Evolutionary conservation across 2,329 filamentous ascomycete genomes (phyloP).

Genomic region (Samsoniella hepiali): DNA sequence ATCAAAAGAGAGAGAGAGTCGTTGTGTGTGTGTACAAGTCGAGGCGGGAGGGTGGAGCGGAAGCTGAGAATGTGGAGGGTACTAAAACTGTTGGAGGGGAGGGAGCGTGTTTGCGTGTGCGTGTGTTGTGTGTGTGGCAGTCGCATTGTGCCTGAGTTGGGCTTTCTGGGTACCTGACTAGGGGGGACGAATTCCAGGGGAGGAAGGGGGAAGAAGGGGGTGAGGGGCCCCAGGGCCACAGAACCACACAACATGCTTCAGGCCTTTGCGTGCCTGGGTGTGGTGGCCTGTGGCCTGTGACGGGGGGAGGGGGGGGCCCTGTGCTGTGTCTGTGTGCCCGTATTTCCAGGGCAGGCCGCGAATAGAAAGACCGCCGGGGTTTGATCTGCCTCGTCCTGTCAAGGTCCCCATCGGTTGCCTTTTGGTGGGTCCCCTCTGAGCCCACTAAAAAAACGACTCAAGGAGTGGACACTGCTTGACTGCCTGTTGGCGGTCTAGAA

Average conservation of each 20-base stretch:
- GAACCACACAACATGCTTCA: too few relatives aligned
- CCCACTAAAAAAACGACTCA: not conserved
- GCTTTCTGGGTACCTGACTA: slow-evolving; percentile 8
- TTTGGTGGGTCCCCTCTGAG: not conserved
- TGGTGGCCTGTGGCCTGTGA: too few relatives aligned
- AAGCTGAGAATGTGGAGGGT: slow-evolving; percentile 11
- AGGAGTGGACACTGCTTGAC: not conserved
- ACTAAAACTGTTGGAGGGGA: not conserved
- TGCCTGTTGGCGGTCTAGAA: not conserved
- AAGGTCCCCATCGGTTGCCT: too few relatives aligned
- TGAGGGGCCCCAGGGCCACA: not conserved
- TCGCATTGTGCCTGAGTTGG: not conserved
- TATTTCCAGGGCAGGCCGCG: not conserved
- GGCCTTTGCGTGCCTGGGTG: too few relatives aligned
- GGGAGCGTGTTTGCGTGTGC: not conserved
- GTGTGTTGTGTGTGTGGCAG: not conserved
- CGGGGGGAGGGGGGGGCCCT: too few relatives aligned
- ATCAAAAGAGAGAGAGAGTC: slow-evolving; percentile 18
- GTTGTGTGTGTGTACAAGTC: not conserved
- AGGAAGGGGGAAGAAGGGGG: not conserved
- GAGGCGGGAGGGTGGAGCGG: slow-evolving; percentile 6
- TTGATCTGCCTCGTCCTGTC: too few relatives aligned
- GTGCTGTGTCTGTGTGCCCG: too few relatives aligned
- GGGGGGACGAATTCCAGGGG: slow-evolving; percentile 1
- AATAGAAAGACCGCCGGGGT: not conserved